Evolutionary conservation across 345 rosid species (phyloP).

Genomic region (Crucihimalaya himalaica): DNA sequence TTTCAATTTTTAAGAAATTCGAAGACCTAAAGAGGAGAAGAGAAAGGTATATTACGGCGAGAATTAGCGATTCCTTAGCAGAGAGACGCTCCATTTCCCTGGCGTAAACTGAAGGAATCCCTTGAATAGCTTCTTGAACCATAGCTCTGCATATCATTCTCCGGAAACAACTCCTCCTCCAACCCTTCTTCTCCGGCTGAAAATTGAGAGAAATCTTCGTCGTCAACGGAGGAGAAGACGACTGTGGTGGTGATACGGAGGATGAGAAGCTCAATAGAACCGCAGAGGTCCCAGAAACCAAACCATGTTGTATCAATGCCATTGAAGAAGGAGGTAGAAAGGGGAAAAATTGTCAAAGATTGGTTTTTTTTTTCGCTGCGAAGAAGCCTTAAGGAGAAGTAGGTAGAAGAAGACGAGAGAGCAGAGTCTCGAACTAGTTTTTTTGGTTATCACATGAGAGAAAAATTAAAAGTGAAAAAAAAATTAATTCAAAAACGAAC

Average conservation of each 20-base stretch:
- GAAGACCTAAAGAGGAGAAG: not conserved
- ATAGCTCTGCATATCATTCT: slow-evolving; percentile 46
- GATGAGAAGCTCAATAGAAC: slow-evolving; percentile 34
- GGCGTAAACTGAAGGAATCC: slow-evolving; percentile 81
- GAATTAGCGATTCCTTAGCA: slow-evolving; percentile 93
- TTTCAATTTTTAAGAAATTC: not conserved
- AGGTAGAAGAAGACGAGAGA: not conserved
- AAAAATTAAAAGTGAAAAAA: not conserved
- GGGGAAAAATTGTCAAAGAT: slow-evolving; percentile 11
- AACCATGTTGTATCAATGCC: slow-evolving; percentile 34
- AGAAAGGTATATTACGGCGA: slow-evolving; percentile 56
- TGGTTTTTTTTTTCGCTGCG: not conserved
- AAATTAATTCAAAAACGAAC: no score
- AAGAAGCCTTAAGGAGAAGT: not conserved
- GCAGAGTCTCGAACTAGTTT: not conserved
- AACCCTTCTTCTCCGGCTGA: slow-evolving; percentile 35
- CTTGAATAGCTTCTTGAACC: slow-evolving; percentile 72
- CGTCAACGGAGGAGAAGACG: slow-evolving; percentile 15
- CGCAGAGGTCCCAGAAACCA: slow-evolving; percentile 23
- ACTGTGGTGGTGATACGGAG: slow-evolving; percentile 14
- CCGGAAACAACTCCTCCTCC: slow-evolving; percentile 24
- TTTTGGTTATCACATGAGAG: no score
- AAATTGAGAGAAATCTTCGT: slow-evolving; percentile 30
- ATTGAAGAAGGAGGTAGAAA: slow-evolving; percentile 11
- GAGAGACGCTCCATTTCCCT: slow-evolving; percentile 96